Conservation (phyloP, 345 rosid species). For the Pistacia atlantica region DNA sequence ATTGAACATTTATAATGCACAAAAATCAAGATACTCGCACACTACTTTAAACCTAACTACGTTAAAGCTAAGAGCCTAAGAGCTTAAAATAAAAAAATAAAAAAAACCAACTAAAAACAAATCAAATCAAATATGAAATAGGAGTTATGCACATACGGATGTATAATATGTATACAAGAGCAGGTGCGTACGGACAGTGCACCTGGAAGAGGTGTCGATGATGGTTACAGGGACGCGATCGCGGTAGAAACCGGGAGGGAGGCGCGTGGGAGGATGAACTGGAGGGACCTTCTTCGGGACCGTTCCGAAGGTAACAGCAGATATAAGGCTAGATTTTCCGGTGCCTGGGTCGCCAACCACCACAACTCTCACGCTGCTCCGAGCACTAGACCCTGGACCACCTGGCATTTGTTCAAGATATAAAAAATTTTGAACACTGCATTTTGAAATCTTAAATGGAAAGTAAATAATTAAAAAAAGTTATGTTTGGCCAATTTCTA, state of each 20-base stretch:
- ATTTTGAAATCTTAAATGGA: no score
- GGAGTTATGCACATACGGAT: background rate
- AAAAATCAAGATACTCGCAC: background rate
- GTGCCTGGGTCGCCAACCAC: conserved; percentile 78
- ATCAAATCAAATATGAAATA: background rate
- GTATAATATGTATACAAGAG: no score
- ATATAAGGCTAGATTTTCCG: conserved; percentile 77
- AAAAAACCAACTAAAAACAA: background rate
- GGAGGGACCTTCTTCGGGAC: conserved; percentile 64
- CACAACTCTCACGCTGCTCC: conserved; percentile 60
- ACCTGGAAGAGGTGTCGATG: conserved; percentile 85
- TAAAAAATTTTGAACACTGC: background rate
- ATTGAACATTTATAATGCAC: conserved; percentile 14
- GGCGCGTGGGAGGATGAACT: conserved; percentile 69
- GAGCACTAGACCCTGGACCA: conserved; percentile 47
- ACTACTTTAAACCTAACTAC: background rate
- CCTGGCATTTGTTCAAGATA: conserved; percentile 40
- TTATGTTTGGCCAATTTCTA: no score
- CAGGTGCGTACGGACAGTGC: background rate
- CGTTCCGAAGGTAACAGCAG: conserved; percentile 64
- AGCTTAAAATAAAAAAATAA: background rate
- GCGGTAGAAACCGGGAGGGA: conserved; percentile 70
- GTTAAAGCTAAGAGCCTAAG: background rate
- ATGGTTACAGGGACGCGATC: conserved; percentile 76
- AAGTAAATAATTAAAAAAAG: no score